Percentiles rank a stretch among this genome's conserved stretches.
phyloP scores from a whole-genome alignment of 1,284 basidiomycete genomes.

The Phenoliferia sp. region DNA sequence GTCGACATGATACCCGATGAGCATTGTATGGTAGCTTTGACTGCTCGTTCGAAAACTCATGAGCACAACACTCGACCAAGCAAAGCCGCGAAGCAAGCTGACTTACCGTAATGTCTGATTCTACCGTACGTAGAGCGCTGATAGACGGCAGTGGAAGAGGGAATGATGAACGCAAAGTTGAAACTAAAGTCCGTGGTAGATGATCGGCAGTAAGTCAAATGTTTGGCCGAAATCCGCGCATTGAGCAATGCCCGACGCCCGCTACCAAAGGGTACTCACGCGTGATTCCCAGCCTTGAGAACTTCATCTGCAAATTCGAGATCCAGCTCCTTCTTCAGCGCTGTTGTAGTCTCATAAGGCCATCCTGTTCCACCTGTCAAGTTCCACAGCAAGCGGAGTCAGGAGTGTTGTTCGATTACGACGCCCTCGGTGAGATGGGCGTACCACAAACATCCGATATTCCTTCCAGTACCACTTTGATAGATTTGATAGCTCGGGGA shows the following conservation, averaged over 20 bases:
- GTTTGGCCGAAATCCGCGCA: background rate
- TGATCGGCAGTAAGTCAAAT: background rate
- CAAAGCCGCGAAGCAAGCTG: too few relatives aligned
- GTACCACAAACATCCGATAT: constrained; percentile 19
- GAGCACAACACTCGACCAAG: background rate
- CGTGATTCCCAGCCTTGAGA: constrained; percentile 21
- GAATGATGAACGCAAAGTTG: constrained; percentile 29
- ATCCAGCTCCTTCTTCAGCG: constrained; percentile 20
- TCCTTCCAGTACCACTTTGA: constrained; percentile 26
- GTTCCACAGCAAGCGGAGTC: background rate
- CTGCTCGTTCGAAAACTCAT: background rate
- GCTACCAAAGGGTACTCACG: constrained; percentile 6
- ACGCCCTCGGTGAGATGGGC: too few relatives aligned
- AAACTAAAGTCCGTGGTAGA: constrained; percentile 11
- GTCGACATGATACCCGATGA: background rate
- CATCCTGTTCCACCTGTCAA: constrained; percentile 8
- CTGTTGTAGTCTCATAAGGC: constrained; percentile 15
- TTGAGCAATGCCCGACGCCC: too few relatives aligned
- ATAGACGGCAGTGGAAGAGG: constrained; percentile 14
- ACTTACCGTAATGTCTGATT: constrained; percentile 18
- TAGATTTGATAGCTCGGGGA: constrained; percentile 2
- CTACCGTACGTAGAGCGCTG: constrained; percentile 21
- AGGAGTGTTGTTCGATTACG: too few relatives aligned
- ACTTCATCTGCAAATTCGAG: constrained; percentile 22
- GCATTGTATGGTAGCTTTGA: constrained; percentile 23